A percentile compares a stretch with the other conserved stretches of the same genome.
phyloP scores from a whole-genome alignment of 192 early-diverging fungal genomes.

The Coemansia sp. region DNA sequence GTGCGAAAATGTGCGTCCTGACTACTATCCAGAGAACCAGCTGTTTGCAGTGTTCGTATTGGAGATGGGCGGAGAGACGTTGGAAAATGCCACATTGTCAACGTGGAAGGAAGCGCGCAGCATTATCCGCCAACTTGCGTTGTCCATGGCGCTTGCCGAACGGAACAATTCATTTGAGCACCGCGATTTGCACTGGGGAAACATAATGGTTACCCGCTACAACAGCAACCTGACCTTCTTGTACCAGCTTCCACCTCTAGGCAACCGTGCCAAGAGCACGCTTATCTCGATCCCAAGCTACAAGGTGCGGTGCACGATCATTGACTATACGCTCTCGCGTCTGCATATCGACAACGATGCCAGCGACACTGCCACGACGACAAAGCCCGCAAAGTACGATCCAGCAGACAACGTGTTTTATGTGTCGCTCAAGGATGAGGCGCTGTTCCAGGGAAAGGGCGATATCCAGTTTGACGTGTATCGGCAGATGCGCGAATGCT shows the following conservation, averaged over 20 bases:
- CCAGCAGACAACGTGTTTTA: slow-evolving; percentile 55
- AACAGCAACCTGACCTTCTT: slow-evolving; percentile 48
- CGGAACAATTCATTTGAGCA: slow-evolving; percentile 63
- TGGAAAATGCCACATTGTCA: slow-evolving; percentile 56
- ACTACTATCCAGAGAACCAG: slow-evolving; percentile 66
- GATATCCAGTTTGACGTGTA: slow-evolving; percentile 78
- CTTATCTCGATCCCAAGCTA: slow-evolving; percentile 60
- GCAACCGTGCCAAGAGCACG: slow-evolving; percentile 38
- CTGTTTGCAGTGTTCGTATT: slow-evolving; percentile 73
- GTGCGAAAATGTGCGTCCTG: slow-evolving; percentile 75
- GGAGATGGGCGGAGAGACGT: slow-evolving; percentile 71
- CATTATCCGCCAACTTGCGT: slow-evolving; percentile 66
- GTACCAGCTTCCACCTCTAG: slow-evolving; percentile 49
- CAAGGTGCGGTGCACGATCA: slow-evolving; percentile 65
- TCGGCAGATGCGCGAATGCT: slow-evolving; percentile 61
- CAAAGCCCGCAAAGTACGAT: slow-evolving; percentile 37
- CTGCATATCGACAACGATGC: slow-evolving; percentile 57
- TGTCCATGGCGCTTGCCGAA: slow-evolving; percentile 62
- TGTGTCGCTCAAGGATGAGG: slow-evolving; percentile 57
- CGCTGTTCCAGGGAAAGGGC: slow-evolving; percentile 58
- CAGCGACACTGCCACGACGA: slow-evolving; percentile 8
- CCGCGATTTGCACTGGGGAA: slow-evolving; percentile 76
- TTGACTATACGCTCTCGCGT: slow-evolving; percentile 73
- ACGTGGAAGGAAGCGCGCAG: slow-evolving; percentile 68
- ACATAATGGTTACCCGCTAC: slow-evolving; percentile 62